Base-by-base conservation (phyloP, 2,329 filamentous ascomycete genomes). In the Fusarium veterinarium region DNA sequence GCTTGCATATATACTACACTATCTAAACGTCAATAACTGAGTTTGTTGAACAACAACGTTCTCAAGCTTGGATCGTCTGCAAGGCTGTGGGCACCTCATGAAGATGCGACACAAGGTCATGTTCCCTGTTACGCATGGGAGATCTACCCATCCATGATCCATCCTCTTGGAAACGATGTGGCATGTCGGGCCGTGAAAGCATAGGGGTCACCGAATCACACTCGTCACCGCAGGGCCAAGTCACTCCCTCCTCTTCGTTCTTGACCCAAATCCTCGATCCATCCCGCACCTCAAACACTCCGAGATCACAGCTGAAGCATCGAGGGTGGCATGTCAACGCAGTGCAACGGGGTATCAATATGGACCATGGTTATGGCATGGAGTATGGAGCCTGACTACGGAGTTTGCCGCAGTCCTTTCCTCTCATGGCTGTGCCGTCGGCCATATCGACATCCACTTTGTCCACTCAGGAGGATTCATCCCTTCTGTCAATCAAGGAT, bases 81-180 rank as follows among this genome's bases (percentile, higher is more conserved):
- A 77, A 75, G 71, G 75, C 75, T 75, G 65, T 44, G 56, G 58
- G 31, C 55, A 63, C 38, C 56, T 68, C 60, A 65, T 73, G 62
- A 63, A 46, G 75, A 77, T 77, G 73, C 51, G 71, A 76, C 71
- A 75, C 71, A 76, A 68, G 75, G 71, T 70, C 64, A 51, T 65
- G 55, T 62, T 66, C 75, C 75, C 65, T 75, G 73, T 57, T 69
- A 70, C 66, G 73, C 69, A 76, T 77, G 73, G 75, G 64, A 71
- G 71, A 76, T 77, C 75, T 75, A 75, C 61, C 33, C 23, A 35
- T 48, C 53, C 40, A 48, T 57, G 53, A 59, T 73, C 73, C 75
- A 77, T 76, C 55, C 75, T 76, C 68, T 49, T 66, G 73, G 61
- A 71, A 51, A 69, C 49, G 23, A 64, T 49, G 52, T 68, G 56